Base-by-base conservation (phyloP, 192 early-diverging fungal species). In the Backusella macrospora region DNA sequence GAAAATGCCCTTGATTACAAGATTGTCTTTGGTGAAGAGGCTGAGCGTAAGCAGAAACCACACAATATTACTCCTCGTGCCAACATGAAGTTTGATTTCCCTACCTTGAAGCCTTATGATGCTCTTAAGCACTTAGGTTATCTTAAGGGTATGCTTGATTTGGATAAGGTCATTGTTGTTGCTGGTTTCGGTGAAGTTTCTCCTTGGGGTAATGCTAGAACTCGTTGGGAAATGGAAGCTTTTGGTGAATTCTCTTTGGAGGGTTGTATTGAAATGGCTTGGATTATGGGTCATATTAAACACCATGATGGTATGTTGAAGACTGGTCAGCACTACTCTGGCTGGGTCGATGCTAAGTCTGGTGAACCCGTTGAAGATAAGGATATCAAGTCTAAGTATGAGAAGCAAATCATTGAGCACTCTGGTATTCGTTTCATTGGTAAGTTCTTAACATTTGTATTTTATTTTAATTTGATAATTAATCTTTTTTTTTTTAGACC, bases 151-250 rank as follows among this genome's bases (percentile, higher is more conserved):
- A 88, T 96, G 86, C 80, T 98, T 18, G 94, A 98, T 80, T 83
- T 98, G 70, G 95, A 98, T 65, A 92, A 96, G 83, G 92, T 95
- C 5, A 89, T 96, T 52, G 96, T 98, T 38, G 86, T 96, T 21
- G 94, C 94, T 70, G 96, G 96, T 62, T 98, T 95, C 76, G 92
- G 92, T 79, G 96, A 98, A 80, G 93, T 98, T n/a, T 89, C 94
- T 7, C 93, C 96, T 8, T 94, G 89, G 85, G 96, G 96, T 74
- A 92, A 93, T 62, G 85, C 92, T 15, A 86, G 95, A 72, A 98
- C 95, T 66, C 93, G 96, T 70, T 98, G 96, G 96, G 95, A 98
- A 79, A 94, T 98, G 88, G 96, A 98, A 83, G 90, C 94, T 48
- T 83, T 87, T 65, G 95, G 95, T 73, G 88, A 94, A 80, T 92